These are phyloP conservation scores for Populus hybrid DNA, from an alignment of 441 rosid species.

Conservation along the genomic window DNA sequence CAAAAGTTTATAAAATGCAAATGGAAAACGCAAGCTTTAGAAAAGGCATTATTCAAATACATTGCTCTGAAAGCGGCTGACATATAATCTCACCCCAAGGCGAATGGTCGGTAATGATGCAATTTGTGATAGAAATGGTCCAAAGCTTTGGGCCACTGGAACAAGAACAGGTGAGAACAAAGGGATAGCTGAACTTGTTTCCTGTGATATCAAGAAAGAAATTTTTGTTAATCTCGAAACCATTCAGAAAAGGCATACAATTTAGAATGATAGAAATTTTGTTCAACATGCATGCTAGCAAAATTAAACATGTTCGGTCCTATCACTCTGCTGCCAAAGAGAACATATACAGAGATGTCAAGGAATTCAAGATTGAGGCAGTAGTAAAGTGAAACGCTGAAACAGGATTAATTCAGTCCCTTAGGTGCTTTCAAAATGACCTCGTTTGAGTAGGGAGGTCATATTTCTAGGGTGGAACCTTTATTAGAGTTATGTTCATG, in stretches of 20 bases:
- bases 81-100: conserved; percentile 61
- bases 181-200: conserved; percentile 83
- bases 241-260: conserved; percentile 2
- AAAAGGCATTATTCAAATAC: not conserved
- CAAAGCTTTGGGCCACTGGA: conserved; percentile 88
- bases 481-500: too few species aligned
- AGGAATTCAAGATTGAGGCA: not conserved
- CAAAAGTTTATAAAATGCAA: not conserved
- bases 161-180: conserved; percentile 89
- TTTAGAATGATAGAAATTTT: not conserved
- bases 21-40: not conserved
- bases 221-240: conserved; percentile 14
- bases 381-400: not conserved
- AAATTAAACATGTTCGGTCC: not conserved
- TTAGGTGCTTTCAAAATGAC: not conserved
- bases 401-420: not conserved
- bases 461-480: not conserved
- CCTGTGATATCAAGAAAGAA: conserved; percentile 41
- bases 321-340: not conserved
- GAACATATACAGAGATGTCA: not conserved
- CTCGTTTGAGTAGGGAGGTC: not conserved
- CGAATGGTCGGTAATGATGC: conserved; percentile 71
- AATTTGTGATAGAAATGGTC: conserved; percentile 76
- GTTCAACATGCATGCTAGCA: not conserved
- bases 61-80: not conserved